Conservation (phyloP, 352 stramenopile species). For the Poterioochromonas sp. region DNA sequence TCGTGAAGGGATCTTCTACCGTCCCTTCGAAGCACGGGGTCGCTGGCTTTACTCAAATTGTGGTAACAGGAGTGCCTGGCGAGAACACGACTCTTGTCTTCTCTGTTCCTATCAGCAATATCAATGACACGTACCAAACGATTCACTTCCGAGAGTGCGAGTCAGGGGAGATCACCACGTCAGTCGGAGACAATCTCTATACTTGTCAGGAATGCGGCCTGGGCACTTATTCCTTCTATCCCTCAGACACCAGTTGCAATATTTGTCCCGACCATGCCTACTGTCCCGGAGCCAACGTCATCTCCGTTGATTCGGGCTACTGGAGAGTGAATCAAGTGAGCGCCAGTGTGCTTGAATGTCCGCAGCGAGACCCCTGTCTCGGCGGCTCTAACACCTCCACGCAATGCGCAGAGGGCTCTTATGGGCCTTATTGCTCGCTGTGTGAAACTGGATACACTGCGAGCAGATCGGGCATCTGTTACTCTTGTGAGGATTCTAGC, state of each 20-base stretch:
- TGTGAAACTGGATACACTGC: neutral
- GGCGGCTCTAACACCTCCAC: neutral
- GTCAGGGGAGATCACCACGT: neutral
- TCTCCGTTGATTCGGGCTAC: slow-evolving; percentile 2
- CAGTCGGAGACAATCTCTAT: neutral
- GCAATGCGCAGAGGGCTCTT: neutral
- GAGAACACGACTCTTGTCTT: neutral
- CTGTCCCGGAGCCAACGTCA: neutral
- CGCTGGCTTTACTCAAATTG: neutral
- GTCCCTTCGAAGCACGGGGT: neutral
- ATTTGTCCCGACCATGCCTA: neutral
- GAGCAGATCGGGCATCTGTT: neutral
- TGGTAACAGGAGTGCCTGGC: neutral
- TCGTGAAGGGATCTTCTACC: neutral
- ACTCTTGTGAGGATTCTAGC: neutral
- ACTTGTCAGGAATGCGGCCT: neutral
- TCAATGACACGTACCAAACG: neutral
- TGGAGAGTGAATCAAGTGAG: neutral
- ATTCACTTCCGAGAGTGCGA: neutral
- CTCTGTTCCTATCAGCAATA: neutral
- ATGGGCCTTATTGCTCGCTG: slow-evolving; percentile 10
- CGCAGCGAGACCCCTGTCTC: neutral
- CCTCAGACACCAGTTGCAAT: neutral
- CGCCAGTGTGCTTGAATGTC: neutral
- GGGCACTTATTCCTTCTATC: neutral